Evolutionary conservation across 352 stramenopile species (phyloP).

Genomic region (Pythium biforme): DNA sequence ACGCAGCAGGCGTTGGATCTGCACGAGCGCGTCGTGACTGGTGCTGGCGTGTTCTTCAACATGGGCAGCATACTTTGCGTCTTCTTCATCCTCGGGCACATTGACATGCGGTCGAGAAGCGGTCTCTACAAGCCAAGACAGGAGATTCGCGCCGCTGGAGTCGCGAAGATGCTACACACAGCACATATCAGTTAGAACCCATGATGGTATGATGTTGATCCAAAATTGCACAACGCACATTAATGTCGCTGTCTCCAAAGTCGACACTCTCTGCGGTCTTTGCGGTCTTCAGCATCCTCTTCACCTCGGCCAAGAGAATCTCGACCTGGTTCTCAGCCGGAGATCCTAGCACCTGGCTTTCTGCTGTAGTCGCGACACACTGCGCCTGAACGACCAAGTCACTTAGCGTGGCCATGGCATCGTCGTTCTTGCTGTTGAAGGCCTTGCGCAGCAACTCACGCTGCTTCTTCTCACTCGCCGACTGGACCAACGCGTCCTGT

Average conservation of each 20-base stretch:
- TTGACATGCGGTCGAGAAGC: slow-evolving; percentile 12
- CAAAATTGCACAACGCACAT: slow-evolving; percentile 7
- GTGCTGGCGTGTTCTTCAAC: slow-evolving; percentile 34
- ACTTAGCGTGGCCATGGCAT: background rate
- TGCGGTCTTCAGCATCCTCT: slow-evolving; percentile 34
- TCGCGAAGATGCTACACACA: slow-evolving; percentile 35
- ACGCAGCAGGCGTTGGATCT: slow-evolving; percentile 40
- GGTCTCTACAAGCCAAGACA: slow-evolving; percentile 27
- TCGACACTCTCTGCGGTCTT: slow-evolving; percentile 32
- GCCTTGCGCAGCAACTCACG: slow-evolving; percentile 33
- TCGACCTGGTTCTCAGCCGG: slow-evolving; percentile 28
- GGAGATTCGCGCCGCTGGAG: slow-evolving; percentile 27
- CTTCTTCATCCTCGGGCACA: slow-evolving; percentile 27
- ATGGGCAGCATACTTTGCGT: slow-evolving; percentile 37
- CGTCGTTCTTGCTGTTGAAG: slow-evolving; percentile 28
- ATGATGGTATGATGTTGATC: background rate
- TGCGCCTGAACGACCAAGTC: slow-evolving; percentile 10
- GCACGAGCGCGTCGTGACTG: slow-evolving; percentile 37
- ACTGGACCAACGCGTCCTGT: slow-evolving; percentile 1
- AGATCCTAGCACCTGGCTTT: background rate
- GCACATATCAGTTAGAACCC: background rate
- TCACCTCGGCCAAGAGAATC: slow-evolving; percentile 35
- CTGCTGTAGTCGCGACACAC: background rate
- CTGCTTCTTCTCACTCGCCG: slow-evolving; percentile 26
- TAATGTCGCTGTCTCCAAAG: slow-evolving; percentile 42